Base-by-base conservation (phyloP, 192 early-diverging fungal genomes). In the Coemansia sp. region DNA sequence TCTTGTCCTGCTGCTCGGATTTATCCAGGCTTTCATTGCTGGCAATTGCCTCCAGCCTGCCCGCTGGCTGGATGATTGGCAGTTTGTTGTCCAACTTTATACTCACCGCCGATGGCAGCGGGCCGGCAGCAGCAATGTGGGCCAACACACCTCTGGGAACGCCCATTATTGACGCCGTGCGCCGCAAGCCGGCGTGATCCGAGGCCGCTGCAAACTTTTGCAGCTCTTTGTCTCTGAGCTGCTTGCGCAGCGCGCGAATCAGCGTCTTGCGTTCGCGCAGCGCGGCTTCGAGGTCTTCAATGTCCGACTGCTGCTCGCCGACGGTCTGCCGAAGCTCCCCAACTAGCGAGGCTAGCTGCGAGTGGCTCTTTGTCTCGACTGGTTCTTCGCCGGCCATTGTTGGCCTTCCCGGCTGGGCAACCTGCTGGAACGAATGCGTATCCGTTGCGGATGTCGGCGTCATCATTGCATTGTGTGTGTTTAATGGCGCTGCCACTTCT, bases 191-290 rank as follows among this genome's bases (percentile, higher is more conserved):
- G 22, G 45, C 64, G 15, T 40, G 50, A 5, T 67, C 58, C 20
- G 64, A 55, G 7, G 70, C 62, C 1, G 29, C 60, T 2, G 64
- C 55, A 58, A 63, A 74, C 60, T 59, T 55, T 12, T 52, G 54
- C 21, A 67, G 53, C 55, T 67, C 64, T 21, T 55, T 61, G 26
- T 62, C 64, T 7, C 48, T 35, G 20, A 67, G 46, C 42, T 65
- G 55, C 31, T 41, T 63, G 47, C 70, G 70, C 34, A 74, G 59
- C 28, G 25, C n/a, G 2, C 60, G 64, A 2, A 64, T 54, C 44
- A 42, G 32, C 4, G 40, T 22, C 25, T 49, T 61, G 32, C 60
- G 39, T 43, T 74, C 70, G 21, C 53, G 45, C 39, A 66, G 49
- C 11, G 60, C 36, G 8, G 46, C 19, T 30, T 66, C 60, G 9